Evolutionary conservation across 345 rosid genomes (phyloP), one percentile per base, ranked within the genome.

Genomic region (Hibiscus mutabilis): DNA sequence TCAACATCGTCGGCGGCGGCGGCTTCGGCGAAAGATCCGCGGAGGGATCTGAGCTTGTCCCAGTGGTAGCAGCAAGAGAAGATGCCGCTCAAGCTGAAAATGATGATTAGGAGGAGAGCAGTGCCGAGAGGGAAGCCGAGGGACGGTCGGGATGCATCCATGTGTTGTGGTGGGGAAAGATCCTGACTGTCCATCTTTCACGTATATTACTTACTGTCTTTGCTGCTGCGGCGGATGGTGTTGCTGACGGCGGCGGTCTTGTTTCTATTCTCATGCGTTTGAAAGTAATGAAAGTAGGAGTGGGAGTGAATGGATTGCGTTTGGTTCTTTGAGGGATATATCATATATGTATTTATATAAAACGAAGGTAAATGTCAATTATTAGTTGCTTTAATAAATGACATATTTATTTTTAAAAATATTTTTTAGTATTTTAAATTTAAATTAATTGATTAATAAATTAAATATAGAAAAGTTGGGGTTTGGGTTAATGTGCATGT

Each of bases 61-160:
- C 96, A 89, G 77, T 93, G 98, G 83, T 93, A 93, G 78, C 98
- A 93, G 72, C 98, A 93, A 59, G 98, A 93, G 88, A 93, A 89
- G 71, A 93, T 85, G 53, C 97, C 96, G 62, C 97, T 89, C 77
- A 93, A 82, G 81, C 86, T 86, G 89, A 93, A 93, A 31, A 91
- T 83, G 84, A 88, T 70, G 58, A 93, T 81, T 63, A 93, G 79
- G 70, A 93, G 94, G 61, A 93, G 84, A 64, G 98, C 98, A 0
- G 98, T 91, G 58, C 98, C 98, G 0, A 93, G 86, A 18, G 98
- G 98, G 83, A 93, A 93, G 1, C 96, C 98, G 0, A 93, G 87
- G 35, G 97, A 87, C 25, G 97, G 97, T 11, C 98, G 88, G 56
- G 96, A 91, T 29, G 96, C 83, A 59, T 91, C 94, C 68, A 63